Conservation (phyloP, 257 asterid genomes). For the Nicotiana attenuata region DNA sequence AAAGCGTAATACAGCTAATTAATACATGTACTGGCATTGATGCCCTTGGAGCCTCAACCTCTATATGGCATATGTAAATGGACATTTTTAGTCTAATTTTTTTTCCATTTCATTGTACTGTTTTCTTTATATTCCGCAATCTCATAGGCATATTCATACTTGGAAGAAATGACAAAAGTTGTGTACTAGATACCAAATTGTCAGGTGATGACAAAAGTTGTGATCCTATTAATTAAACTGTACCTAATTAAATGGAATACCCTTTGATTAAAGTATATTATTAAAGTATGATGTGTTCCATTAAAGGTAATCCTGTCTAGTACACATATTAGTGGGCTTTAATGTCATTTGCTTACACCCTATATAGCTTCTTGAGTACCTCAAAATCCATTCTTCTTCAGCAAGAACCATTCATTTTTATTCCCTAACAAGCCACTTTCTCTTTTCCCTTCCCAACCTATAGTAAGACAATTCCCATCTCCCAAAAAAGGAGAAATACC, state of each 20-base stretch:
- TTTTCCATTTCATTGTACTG: neutral
- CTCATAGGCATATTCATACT: neutral
- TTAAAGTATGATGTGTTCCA: conserved; percentile 9
- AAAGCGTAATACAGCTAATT: neutral
- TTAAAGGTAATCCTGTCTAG: neutral
- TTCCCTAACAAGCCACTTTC: neutral
- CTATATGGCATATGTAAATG: neutral
- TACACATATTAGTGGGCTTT: neutral
- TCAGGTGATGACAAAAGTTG: conserved; percentile 1
- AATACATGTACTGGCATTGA: neutral
- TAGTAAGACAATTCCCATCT: conserved; percentile 13
- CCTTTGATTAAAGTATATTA: conserved; percentile 6
- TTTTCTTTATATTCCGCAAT: neutral
- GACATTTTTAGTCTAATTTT: neutral
- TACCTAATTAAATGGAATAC: neutral
- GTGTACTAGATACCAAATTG: neutral
- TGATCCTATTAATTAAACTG: neutral
- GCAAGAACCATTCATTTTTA: conserved; percentile 13
- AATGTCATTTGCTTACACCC: neutral
- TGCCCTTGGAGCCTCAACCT: neutral
- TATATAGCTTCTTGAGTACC: conserved; percentile 15
- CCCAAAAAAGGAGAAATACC: conserved; percentile 11
- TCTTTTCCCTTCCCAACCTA: neutral
- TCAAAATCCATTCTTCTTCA: conserved; percentile 10
- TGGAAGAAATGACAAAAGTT: neutral